Evolutionary conservation across 495 filamentous ascomycete genomes (phyloP).

Genomic region (Durotheca rogersii): DNA sequence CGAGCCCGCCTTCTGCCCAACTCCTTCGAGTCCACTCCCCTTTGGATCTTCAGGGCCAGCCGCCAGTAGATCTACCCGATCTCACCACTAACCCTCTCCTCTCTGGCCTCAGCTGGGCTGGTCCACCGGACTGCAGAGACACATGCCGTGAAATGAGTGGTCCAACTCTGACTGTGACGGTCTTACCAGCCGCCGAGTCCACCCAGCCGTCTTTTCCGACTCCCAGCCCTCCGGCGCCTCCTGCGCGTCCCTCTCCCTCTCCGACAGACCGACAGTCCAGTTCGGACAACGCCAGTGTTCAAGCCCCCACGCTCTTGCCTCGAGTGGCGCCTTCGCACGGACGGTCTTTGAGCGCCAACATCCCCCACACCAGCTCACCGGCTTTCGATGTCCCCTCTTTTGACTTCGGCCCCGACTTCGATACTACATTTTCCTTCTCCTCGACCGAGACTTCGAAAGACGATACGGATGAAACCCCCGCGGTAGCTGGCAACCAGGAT

Average conservation of each 20-base stretch:
- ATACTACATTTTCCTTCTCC: constrained; percentile 39
- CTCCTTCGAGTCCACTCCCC: constrained; percentile 8
- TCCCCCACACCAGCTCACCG: constrained; percentile 38
- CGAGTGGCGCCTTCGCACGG: constrained; percentile 17
- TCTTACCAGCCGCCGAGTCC: constrained; percentile 42
- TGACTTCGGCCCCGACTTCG: constrained; percentile 44
- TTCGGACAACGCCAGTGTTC: constrained; percentile 24
- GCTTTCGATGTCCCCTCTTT: constrained; percentile 49
- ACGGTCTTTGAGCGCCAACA: constrained; percentile 36
- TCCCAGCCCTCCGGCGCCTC: constrained; percentile 4
- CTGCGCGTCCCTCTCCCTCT: constrained; percentile 29
- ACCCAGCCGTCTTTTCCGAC: constrained; percentile 35
- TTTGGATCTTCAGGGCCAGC: constrained; percentile 23
- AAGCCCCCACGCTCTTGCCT: constrained; percentile 9
- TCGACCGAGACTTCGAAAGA: constrained; percentile 21
- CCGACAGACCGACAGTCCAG: constrained; percentile 32
- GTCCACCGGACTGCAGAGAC: constrained; percentile 26
- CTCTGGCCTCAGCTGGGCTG: constrained; percentile 25
- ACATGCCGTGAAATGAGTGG: constrained; percentile 52
- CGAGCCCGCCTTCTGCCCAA: too few relatives aligned
- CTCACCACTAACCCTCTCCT: constrained; percentile 12
- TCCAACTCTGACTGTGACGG: constrained; percentile 43
- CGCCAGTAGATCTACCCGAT: constrained; percentile 26
- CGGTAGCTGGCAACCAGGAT: constrained; percentile 17
- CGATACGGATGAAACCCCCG: constrained; percentile 29